phyloP scores from a whole-genome alignment of 2,329 filamentous ascomycete species.

The Penicillium oxalicum region DNA sequence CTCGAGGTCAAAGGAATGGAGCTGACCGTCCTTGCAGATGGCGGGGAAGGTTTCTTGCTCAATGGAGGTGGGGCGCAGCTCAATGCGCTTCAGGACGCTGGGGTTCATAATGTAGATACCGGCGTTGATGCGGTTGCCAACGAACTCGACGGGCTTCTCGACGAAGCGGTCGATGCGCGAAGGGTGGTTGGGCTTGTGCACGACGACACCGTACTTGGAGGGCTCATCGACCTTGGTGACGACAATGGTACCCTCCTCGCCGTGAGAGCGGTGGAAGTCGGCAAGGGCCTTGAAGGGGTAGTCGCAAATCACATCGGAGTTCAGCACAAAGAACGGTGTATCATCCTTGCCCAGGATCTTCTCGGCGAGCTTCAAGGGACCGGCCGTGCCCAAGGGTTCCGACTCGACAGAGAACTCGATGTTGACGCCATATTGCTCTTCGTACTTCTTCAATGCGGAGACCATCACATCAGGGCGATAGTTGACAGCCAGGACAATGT shows the following conservation, averaged over 20 bases:
- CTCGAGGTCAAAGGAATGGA: constrained; percentile 94
- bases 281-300: constrained; percentile 89
- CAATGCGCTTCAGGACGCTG: constrained; percentile 81
- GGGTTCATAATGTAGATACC: constrained; percentile 98
- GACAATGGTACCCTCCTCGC: constrained; percentile 93
- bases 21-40: constrained; percentile 79
- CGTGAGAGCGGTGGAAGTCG: constrained; percentile 86
- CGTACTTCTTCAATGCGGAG: constrained; percentile 87
- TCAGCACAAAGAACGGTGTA: constrained; percentile 93
- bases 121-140: constrained; percentile 97
- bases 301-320: constrained; percentile 97
- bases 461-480: constrained; percentile 99
- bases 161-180: constrained; percentile 97
- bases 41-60: constrained; percentile 98
- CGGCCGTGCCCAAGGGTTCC: constrained; percentile 90
- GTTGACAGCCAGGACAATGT: constrained; percentile 97
- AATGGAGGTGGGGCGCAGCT: constrained; percentile 92
- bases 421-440: constrained; percentile 84
- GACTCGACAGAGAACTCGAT: constrained; percentile 97
- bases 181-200: constrained; percentile 88
- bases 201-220: constrained; percentile 96
- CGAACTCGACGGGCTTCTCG: constrained; percentile 98
- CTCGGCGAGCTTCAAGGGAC: constrained; percentile 91
- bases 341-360: constrained; percentile 89
- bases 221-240: constrained; percentile 99